These are phyloP conservation scores for Euclidium syriacum DNA, from an alignment of 345 rosid genomes.

Conservation along the genomic window DNA sequence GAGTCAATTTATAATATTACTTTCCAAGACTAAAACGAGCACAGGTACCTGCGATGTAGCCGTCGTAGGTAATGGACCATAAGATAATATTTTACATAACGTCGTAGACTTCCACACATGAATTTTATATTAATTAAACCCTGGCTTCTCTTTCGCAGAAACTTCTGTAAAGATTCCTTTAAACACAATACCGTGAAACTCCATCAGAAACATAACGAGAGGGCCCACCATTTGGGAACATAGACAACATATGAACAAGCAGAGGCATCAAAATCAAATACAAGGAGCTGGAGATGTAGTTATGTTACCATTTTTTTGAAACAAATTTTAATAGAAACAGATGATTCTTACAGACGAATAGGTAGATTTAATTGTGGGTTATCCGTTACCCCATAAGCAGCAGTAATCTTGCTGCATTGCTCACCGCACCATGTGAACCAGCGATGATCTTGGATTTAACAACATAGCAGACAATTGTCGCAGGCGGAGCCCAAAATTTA, in stretches of 20 bases:
- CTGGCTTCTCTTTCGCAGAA: conserved; percentile 13
- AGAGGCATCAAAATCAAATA: not conserved
- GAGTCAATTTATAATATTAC: conserved; percentile 24
- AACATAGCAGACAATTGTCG: too few species aligned
- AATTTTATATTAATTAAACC: not conserved
- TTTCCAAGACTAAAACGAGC: conserved; percentile 4
- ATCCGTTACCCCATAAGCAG: too few species aligned
- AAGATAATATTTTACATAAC: not conserved
- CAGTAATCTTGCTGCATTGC: too few species aligned
- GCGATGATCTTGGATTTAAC: too few species aligned
- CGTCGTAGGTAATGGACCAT: not conserved
- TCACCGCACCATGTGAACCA: too few species aligned
- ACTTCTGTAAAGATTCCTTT: conserved; percentile 4
- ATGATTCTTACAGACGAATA: not conserved
- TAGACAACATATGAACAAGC: not conserved
- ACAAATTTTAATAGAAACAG: not conserved
- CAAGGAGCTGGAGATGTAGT: too few species aligned
- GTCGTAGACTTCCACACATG: not conserved
- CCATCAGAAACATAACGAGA: not conserved
- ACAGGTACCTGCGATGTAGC: not conserved
- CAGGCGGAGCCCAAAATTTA: too few species aligned
- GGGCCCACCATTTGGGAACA: not conserved
- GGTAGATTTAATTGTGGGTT: too few species aligned
- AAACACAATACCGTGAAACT: not conserved
- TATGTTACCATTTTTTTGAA: too few species aligned